Base-by-base conservation (phyloP, 208 protist genomes). In the Crithidia expoeki region DNA sequence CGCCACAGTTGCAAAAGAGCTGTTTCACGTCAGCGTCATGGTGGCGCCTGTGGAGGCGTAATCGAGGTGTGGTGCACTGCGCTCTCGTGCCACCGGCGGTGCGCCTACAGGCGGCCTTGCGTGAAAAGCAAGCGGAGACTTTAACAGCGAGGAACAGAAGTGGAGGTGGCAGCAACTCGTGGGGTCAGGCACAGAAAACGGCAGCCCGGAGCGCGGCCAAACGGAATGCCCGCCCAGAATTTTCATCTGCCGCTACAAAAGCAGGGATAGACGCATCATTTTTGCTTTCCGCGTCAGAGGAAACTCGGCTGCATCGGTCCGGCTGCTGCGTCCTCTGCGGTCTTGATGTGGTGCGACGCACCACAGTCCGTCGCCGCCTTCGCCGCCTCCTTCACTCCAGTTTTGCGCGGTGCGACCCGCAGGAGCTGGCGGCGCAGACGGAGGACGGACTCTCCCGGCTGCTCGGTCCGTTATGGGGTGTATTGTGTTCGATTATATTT, bases 311-410 rank as follows among this genome's bases (percentile, higher is more conserved):
- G 0, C 67, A 68, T 38, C 74, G 76, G 11, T 2, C 27, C 12
- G 88, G 90, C 2, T 64, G 32, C 21, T 95, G 90, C 57, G 73
- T 66, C 27, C 73, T 92, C 27, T 95, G 90, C 49, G 83, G 88
- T 4, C 71, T 93, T 11, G 80, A 93, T 63, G 75, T 92, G 7
- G 68, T 60, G 19, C 50, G 83, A 36, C 85, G 85, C 40, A n/a
- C n/a, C 0, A 38, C 55, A 14, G 79, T 95, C 36, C 79, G 81
- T 3, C 36, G 34, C 16, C 88, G 78, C 53, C 67, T 95, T 36
- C 66, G 68, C n/a, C 34, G 44, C 27, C 61, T 95, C 33, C 74
- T 93, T 33, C 68, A 50, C 55, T 81, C 80, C 7, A 33, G 57
- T 14, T 64, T 74, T 10, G 71, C 75, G 23, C 72, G 64, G 16